These are phyloP conservation scores for Adansonia madagascariensis DNA, from an alignment of 441 rosid genomes.

Conservation along the genomic window DNA sequence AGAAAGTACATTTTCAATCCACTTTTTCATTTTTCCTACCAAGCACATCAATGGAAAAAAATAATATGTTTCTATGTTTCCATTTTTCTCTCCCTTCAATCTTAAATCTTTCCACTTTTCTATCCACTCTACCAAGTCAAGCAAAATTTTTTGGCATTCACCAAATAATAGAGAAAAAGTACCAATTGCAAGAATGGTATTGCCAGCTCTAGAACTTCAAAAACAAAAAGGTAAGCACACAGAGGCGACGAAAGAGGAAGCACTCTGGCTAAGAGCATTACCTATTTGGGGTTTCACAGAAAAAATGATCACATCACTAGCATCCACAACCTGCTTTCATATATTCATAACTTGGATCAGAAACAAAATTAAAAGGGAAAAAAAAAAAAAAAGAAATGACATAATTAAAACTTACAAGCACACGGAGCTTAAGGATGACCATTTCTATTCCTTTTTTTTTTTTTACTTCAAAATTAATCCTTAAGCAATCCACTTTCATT, in stretches of 20 bases:
- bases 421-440: not conserved
- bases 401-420: not conserved
- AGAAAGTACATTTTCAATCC: not conserved
- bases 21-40: not conserved
- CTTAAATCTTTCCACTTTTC: not conserved
- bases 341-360: constrained; percentile 27
- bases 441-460: not conserved
- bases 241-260: not conserved
- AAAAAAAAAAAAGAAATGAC: not conserved
- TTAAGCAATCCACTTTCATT: not conserved
- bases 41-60: not conserved
- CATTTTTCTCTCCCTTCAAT: not conserved
- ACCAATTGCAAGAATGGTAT: not conserved
- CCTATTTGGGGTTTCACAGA: constrained; percentile 95
- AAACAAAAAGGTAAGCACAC: not conserved
- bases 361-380: not conserved
- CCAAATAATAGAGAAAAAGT: not conserved
- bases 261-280: constrained; percentile 30
- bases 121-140: not conserved
- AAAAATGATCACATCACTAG: constrained; percentile 78
- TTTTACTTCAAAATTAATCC: not conserved
- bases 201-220: not conserved
- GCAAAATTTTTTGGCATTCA: not conserved
- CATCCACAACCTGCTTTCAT: constrained; percentile 65
- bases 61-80: not conserved